Percentiles rank a stretch among this genome's conserved stretches.
These are phyloP conservation scores for Lepidium africanum DNA, from an alignment of 345 rosid genomes.

Conservation along the genomic window DNA sequence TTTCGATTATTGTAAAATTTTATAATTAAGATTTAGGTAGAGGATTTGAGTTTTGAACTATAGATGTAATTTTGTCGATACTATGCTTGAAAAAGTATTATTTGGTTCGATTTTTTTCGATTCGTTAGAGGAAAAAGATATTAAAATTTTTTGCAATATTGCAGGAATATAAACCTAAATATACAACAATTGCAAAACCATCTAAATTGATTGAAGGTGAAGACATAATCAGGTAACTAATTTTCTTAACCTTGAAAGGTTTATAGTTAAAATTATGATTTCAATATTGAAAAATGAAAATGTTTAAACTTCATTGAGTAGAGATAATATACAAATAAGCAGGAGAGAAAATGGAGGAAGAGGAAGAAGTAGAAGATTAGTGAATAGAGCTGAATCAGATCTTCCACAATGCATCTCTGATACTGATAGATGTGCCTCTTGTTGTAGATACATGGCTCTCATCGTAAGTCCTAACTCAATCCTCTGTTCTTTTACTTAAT, in stretches of 20 bases:
- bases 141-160: background rate
- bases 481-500: background rate
- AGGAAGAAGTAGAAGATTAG: conserved; percentile 16
- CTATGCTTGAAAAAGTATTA: too few relatives aligned
- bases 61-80: too few relatives aligned
- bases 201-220: conserved; percentile 40
- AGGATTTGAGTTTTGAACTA: too few relatives aligned
- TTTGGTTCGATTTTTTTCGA: too few relatives aligned
- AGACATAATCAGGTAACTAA: conserved; percentile 50
- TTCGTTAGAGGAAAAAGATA: too few relatives aligned
- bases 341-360: conserved; percentile 23
- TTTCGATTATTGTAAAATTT: too few relatives aligned
- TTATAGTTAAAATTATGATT: too few relatives aligned
- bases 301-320: background rate
- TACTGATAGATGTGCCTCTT: conserved; percentile 38
- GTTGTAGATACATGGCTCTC: conserved; percentile 55
- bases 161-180: conserved; percentile 74
- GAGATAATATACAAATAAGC: conserved; percentile 48
- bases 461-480: conserved; percentile 35
- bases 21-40: too few relatives aligned
- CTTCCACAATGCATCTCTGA: conserved; percentile 36
- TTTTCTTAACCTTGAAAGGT: background rate
- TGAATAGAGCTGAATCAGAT: conserved; percentile 1
- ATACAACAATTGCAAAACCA: conserved; percentile 55
- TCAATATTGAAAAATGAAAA: too few relatives aligned